phyloP scores from a whole-genome alignment of 2,329 filamentous ascomycete species.

The Cladosporium oxysporum region DNA sequence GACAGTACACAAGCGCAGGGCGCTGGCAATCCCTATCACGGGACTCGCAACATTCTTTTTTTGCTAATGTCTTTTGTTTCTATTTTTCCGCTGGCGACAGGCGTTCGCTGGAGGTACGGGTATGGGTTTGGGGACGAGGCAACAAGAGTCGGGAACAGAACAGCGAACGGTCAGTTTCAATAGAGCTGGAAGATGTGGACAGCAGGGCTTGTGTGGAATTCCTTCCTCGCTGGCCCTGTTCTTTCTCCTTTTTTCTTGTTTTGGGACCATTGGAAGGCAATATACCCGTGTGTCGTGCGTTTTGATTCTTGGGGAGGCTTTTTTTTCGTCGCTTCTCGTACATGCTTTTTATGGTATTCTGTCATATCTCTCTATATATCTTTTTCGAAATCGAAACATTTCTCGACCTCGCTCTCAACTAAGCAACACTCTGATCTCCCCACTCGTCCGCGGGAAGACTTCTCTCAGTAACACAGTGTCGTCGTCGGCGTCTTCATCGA shows the following conservation, averaged over 20 bases:
- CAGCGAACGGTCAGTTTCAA: not conserved
- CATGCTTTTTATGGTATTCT: not conserved
- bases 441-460: conserved; percentile 64
- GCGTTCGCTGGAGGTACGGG: not conserved
- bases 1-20: not conserved
- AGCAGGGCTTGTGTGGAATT: not conserved
- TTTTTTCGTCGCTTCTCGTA: not conserved
- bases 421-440: conserved; percentile 64
- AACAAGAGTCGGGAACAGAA: not conserved
- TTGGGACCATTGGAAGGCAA: conserved; percentile 2
- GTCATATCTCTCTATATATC: not conserved
- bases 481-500: conserved; percentile 37
- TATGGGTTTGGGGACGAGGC: not conserved
- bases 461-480: conserved; percentile 50
- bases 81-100: not conserved
- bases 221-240: not conserved
- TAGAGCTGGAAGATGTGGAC: not conserved
- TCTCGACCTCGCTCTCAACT: conserved; percentile 44
- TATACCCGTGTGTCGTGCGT: conserved; percentile 13
- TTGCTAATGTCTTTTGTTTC: not conserved
- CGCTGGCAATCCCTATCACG: not conserved
- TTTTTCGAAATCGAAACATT: not conserved
- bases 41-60: not conserved
- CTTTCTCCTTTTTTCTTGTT: not conserved
- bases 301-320: not conserved